These are phyloP conservation scores for Cucumis variabilis DNA, from an alignment of 331 rosid species.

Conservation along the genomic window DNA sequence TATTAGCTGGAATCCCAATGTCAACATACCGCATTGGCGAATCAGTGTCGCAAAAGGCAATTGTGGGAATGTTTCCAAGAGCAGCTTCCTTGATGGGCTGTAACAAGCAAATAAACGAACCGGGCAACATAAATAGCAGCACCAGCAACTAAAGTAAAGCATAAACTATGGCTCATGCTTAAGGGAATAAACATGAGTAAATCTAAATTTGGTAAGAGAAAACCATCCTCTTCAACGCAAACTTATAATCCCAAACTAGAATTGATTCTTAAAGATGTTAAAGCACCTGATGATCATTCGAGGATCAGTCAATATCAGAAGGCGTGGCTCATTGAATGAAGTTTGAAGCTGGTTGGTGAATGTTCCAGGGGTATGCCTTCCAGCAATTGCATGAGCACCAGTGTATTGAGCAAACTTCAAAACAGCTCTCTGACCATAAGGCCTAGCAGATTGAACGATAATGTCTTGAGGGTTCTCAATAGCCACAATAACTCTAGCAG, in stretches of 20 bases:
- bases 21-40: constrained; percentile 86
- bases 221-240: background rate
- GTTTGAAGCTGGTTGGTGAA: constrained; percentile 83
- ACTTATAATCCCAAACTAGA: background rate
- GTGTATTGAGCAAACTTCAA: constrained; percentile 88
- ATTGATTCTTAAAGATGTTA: background rate
- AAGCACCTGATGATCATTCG: constrained; percentile 75
- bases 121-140: constrained; percentile 7
- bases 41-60: constrained; percentile 91
- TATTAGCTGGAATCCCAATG: constrained; percentile 92
- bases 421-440: constrained; percentile 90
- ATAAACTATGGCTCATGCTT: background rate
- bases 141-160: background rate
- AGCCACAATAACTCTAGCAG: constrained; percentile 80
- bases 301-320: constrained; percentile 82
- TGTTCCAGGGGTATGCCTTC: constrained; percentile 78
- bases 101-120: constrained; percentile 25
- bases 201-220: background rate
- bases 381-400: constrained; percentile 83
- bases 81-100: constrained; percentile 95
- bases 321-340: constrained; percentile 83
- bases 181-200: background rate
- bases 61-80: constrained; percentile 87
- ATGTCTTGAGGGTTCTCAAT: constrained; percentile 90
- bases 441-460: constrained; percentile 93